These are phyloP conservation scores for Coprinellus micaceus DNA, from an alignment of 768 basidiomycete genomes.

Conservation along the genomic window DNA sequence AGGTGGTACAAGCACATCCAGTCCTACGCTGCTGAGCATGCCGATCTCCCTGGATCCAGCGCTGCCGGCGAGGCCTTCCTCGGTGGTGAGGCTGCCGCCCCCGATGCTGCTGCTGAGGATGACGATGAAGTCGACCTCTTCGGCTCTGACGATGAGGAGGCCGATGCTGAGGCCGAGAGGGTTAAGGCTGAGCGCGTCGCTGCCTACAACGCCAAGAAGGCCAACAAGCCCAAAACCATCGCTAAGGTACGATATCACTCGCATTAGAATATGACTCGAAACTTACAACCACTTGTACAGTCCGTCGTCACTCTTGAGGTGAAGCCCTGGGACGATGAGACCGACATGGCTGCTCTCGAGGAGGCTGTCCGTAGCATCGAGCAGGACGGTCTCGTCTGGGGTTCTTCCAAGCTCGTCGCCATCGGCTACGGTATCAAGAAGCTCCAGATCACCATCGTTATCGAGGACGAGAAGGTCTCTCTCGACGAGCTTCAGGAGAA, in stretches of 20 bases:
- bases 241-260: constrained; percentile 64
- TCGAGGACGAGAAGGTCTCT: constrained; percentile 93
- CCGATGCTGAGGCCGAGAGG: constrained; percentile 79
- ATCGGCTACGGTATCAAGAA: constrained; percentile 92
- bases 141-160: constrained; percentile 72
- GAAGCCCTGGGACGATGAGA: constrained; percentile 99
- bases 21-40: constrained; percentile 78
- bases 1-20: constrained; percentile 96
- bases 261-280: neutral
- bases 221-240: constrained; percentile 77
- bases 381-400: constrained; percentile 93
- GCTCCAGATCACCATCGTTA: constrained; percentile 68
- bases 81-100: constrained; percentile 42
- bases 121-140: constrained; percentile 86
- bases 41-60: constrained; percentile 79
- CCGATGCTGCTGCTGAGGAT: constrained; percentile 48
- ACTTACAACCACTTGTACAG: constrained; percentile 35
- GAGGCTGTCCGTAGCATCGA: constrained; percentile 79
- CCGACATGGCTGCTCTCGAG: constrained; percentile 90
- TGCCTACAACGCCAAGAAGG: constrained; percentile 92
- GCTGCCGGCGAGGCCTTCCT: constrained; percentile 73
- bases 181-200: constrained; percentile 92
- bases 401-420: constrained; percentile 86
- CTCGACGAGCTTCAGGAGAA: constrained; percentile 92
- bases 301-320: constrained; percentile 98